Evolutionary conservation across 768 basidiomycete species (phyloP), one percentile per base, ranked within the genome.

Genomic region (Podaxis pistillaris): DNA sequence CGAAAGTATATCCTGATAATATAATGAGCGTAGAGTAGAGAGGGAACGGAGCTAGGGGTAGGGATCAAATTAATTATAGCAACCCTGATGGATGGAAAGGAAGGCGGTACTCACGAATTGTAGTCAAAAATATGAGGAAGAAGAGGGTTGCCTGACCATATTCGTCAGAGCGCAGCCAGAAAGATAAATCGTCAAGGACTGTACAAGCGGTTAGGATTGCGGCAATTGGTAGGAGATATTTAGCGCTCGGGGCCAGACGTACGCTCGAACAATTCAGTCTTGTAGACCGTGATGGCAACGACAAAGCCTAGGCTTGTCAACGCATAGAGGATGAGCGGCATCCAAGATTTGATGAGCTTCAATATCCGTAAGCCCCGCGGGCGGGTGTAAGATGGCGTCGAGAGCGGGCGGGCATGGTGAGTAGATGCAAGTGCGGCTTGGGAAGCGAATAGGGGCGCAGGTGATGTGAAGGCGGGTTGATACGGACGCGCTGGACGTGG

Each of bases 21-120:
- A 93, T 86, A 71, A 96, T 95, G 75, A 97, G 81, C 0, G 95
- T 96, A 67, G 93, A 95, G 77, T 96, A 97, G 60, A 97, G 80
- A 38, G 95, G 95, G 53, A 97, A 70, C 38, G 95, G 95, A 46
- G 95, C 93, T 94, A 62, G 58, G 56, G 22, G 40, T 54, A 40
- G 54, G 41, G 64, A 38, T 12, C 11, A 15, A 38, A 54, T 58
- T 24, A 46, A 53, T 37, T 40, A 24, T n/a, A 58, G 47, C 28
- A 36, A 17, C 54, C 1, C 13, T 24, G 46, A 38, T 6, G 30
- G 36, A 47, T 59, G 19, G 26, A 51, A 40, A 50, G 30, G 59
- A 28, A 65, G 52, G 75, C 7, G 15, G n/a, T 5, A 40, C 92
- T 78, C 76, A 94, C 93, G 92, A 74, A 94, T 88, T 1, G 92